Percentiles rank a stretch among this genome's conserved stretches.
Evolutionary conservation across 352 stramenopile species (phyloP).

Genomic region (Pythium brachiatum): DNA sequence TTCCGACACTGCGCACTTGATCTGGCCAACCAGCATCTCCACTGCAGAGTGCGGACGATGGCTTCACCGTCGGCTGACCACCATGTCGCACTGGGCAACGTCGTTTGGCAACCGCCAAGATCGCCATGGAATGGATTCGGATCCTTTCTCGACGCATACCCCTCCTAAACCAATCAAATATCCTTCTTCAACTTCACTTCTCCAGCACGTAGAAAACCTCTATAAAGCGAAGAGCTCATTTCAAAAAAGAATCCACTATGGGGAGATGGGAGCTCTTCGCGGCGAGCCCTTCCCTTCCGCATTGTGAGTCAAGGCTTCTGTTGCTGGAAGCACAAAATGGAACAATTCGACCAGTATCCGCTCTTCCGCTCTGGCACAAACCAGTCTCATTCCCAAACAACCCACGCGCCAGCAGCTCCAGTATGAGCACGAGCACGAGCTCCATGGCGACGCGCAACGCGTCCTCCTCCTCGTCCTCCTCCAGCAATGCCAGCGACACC

Average conservation of each 20-base stretch:
- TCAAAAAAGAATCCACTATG: not conserved
- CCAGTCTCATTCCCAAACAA: not conserved
- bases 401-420: not conserved
- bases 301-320: too few species aligned
- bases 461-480: not conserved
- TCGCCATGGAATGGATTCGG: not conserved
- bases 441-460: not conserved
- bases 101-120: not conserved
- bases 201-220: not conserved
- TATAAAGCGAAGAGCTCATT: conserved; percentile 1
- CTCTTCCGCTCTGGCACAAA: not conserved
- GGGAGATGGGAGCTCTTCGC: not conserved
- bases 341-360: not conserved
- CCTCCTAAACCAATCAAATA: not conserved
- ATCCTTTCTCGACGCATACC: not conserved
- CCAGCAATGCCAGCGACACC: not conserved
- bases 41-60: too few species aligned
- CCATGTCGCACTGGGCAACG: not conserved
- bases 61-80: not conserved
- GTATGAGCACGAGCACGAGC: not conserved
- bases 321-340: not conserved
- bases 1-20: too few species aligned
- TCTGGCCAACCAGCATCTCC: too few species aligned
- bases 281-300: too few species aligned
- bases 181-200: not conserved